phyloP scores from a whole-genome alignment of 2,329 filamentous ascomycete species.

The Aureobasidium namibiae region DNA sequence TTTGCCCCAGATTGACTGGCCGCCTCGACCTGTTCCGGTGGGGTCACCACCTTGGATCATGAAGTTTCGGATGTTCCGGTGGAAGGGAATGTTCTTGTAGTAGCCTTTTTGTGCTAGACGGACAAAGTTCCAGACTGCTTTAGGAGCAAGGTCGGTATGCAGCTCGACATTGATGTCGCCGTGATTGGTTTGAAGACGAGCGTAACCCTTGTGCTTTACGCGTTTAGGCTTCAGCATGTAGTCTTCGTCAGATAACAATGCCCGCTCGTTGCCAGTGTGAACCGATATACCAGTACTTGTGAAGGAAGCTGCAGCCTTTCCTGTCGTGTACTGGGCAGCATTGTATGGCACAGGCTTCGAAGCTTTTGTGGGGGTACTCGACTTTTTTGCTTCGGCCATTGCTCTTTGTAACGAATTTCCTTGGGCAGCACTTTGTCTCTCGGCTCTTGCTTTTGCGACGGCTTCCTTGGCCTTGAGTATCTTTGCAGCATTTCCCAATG shows the following conservation, averaged over 20 bases:
- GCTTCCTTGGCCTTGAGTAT: conserved; percentile 86
- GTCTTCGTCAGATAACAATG: conserved; percentile 83
- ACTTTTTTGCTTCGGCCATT: conserved; percentile 51
- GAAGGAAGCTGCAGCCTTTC: conserved; percentile 84
- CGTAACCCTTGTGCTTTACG: conserved; percentile 86
- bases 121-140: conserved; percentile 95
- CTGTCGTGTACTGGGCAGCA: conserved; percentile 82
- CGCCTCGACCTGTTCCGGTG: conserved; percentile 84
- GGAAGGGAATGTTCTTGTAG: conserved; percentile 76
- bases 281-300: conserved; percentile 91
- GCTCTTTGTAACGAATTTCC: conserved; percentile 28
- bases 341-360: conserved; percentile 58
- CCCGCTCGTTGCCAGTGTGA: conserved; percentile 79
- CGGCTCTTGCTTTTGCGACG: conserved; percentile 78
- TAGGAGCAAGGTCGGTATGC: conserved; percentile 82
- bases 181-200: conserved; percentile 75
- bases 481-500: conserved; percentile 72
- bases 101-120: conserved; percentile 82
- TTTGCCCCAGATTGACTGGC: conserved; percentile 84
- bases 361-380: conserved; percentile 24
- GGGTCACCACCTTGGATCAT: conserved; percentile 98
- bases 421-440: conserved; percentile 44
- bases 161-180: conserved; percentile 84
- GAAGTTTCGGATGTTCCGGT: conserved; percentile 89
- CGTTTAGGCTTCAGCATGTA: conserved; percentile 90